Conservation (phyloP, 2,329 filamentous ascomycete species). For the Apiospora hydei region DNA sequence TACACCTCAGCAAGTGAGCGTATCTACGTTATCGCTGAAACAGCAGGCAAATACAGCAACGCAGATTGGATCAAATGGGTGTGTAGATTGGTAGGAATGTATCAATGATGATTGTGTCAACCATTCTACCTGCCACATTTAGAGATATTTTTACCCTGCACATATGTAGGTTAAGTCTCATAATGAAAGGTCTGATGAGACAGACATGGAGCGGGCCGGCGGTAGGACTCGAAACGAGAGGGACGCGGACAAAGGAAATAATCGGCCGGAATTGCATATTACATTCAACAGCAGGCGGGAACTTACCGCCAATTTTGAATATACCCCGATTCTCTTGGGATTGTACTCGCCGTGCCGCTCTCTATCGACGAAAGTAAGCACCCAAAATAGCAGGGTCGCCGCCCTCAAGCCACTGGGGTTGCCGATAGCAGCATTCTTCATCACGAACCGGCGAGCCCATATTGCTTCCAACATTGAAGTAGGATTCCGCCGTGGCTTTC, state of each 20-base stretch:
- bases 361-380: not conserved
- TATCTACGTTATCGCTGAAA: not conserved
- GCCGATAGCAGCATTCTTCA: slow-evolving; percentile 1
- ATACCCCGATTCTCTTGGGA: not conserved
- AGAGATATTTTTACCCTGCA: not conserved
- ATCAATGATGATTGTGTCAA: not conserved
- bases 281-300: not conserved
- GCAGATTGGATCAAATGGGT: not conserved
- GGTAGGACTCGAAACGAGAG: slow-evolving; percentile 6
- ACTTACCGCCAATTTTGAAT: not conserved
- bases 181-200: not conserved
- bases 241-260: not conserved
- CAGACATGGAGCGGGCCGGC: not conserved
- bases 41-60: no score
- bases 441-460: not conserved
- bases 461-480: not conserved
- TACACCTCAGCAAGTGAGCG: not conserved
- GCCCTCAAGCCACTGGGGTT: not conserved
- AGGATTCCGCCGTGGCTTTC: slow-evolving; percentile 3
- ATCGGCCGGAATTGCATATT: not conserved
- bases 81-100: not conserved
- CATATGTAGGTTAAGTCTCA: not conserved
- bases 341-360: not conserved
- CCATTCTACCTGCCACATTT: not conserved
- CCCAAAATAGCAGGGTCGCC: not conserved